Evolutionary conservation across 1,284 basidiomycete species (phyloP), one percentile per base, ranked within the genome.

Genomic region (Sparassis latifolia): DNA sequence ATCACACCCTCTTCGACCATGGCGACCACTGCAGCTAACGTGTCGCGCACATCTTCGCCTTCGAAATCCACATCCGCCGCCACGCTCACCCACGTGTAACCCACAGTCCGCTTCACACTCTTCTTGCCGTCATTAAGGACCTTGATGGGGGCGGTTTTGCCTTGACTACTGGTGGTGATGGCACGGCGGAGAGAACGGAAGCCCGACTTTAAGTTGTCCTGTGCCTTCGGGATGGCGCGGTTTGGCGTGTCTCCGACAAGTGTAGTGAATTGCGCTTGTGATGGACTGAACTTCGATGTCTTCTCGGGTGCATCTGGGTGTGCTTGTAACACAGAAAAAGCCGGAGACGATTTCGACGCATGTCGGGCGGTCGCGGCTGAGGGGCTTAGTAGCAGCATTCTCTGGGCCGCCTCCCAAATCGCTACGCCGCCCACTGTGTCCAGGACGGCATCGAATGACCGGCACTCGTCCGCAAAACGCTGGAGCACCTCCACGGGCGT

Each of bases 341-440:
- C 30, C 27, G 54, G 52, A 27, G 49, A 45, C 38, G 42, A 51
- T 10, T 33, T 42, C 31, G 55, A 55, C 33, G 54, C 45, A 45
- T 37, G 35, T 20, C 20, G 20, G 20, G 20, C 20, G 9, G 53
- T 55, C 2, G 47, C 51, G 50, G 42, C 51, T 29, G 50, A 54
- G 48, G 60, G 61, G 42, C 59, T 58, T 33, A 53, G 52, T 9
- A 62, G 54, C 43, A 95, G 69, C 29, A 92, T 72, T 53, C 73
- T 66, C 58, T 80, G 79, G 2, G 83, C 78, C 2, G 82, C 84
- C 55, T 88, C 84, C 77, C 89, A 88, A 29, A 92, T 73, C 30
- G 76, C 78, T 55, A 78, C 76, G 10, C 91, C 89, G 6, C 92
- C 92, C 27, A 89, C 69, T 1, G 86, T 88, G 65, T 94, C 92